Conservation (phyloP, 2,329 filamentous ascomycete genomes). For the Venturia carpophila region DNA sequence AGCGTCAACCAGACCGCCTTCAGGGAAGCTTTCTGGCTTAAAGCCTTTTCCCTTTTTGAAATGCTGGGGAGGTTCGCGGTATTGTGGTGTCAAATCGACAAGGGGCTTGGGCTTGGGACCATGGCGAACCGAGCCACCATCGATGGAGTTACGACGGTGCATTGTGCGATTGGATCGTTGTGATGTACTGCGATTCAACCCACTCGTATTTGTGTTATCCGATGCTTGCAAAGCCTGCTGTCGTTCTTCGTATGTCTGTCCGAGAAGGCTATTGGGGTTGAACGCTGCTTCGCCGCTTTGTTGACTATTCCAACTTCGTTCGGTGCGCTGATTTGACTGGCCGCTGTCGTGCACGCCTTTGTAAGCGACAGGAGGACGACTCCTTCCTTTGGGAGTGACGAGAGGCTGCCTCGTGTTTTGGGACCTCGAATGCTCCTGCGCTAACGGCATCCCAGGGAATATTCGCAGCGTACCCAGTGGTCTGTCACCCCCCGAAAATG, state of each 20-base stretch:
- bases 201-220: conserved; percentile 3
- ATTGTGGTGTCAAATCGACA: conserved; percentile 58
- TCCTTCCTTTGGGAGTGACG: background rate
- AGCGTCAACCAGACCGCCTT: conserved; percentile 40
- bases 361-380: conserved; percentile 8
- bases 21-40: conserved; percentile 26
- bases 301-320: conserved; percentile 11
- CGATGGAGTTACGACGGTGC: conserved; percentile 13
- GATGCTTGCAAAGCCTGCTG: conserved; percentile 33
- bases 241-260: conserved; percentile 42
- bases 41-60: conserved; percentile 46
- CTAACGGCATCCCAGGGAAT: conserved; percentile 10
- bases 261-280: conserved; percentile 40
- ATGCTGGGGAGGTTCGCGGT: conserved; percentile 56
- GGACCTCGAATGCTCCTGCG: conserved; percentile 15
- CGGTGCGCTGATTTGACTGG: background rate
- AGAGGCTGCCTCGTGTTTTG: background rate
- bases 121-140: conserved; percentile 19
- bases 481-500: background rate
- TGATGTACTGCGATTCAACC: conserved; percentile 28
- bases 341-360: background rate
- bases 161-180: conserved; percentile 27
- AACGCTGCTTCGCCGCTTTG: conserved; percentile 31
- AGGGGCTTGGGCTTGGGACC: conserved; percentile 46
- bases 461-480: conserved; percentile 9